These are phyloP conservation scores for Physaria fendleri DNA, from an alignment of 345 rosid species.

Conservation along the genomic window DNA sequence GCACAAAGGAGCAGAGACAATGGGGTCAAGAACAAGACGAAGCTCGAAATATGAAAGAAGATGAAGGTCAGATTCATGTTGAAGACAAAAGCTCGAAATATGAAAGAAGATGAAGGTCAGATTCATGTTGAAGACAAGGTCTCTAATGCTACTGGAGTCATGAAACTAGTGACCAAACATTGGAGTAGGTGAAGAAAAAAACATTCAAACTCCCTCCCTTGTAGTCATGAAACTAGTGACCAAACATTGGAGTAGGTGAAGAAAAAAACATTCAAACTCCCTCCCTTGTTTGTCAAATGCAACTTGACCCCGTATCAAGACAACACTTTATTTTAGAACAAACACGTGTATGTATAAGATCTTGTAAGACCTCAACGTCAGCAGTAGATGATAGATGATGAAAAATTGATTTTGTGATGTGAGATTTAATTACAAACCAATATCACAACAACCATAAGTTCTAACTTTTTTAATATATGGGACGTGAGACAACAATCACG, in stretches of 20 bases:
- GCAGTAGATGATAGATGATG: constrained; percentile 14
- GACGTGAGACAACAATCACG: neutral
- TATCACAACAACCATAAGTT: constrained; percentile 6
- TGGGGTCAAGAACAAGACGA: too few species aligned
- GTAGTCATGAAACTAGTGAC: constrained; percentile 25
- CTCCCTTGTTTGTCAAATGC: constrained; percentile 14
- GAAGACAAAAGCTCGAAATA: too few species aligned
- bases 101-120: too few species aligned
- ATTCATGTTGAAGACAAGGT: too few species aligned
- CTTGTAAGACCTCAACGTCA: neutral
- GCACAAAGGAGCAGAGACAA: too few species aligned
- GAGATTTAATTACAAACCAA: constrained; percentile 13
- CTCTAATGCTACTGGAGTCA: too few species aligned
- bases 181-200: constrained; percentile 31
- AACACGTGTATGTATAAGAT: constrained; percentile 10
- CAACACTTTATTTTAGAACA: neutral
- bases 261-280: constrained; percentile 10
- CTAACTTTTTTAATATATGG: neutral
- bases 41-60: too few species aligned
- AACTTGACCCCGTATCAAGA: constrained; percentile 3
- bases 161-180: constrained; percentile 20
- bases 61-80: too few species aligned
- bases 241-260: constrained; percentile 28
- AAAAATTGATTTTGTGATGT: constrained; percentile 12
- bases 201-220: neutral